These are phyloP conservation scores for Neofusicoccum laricinum DNA, from an alignment of 2,329 filamentous ascomycete genomes.

Conservation along the genomic window DNA sequence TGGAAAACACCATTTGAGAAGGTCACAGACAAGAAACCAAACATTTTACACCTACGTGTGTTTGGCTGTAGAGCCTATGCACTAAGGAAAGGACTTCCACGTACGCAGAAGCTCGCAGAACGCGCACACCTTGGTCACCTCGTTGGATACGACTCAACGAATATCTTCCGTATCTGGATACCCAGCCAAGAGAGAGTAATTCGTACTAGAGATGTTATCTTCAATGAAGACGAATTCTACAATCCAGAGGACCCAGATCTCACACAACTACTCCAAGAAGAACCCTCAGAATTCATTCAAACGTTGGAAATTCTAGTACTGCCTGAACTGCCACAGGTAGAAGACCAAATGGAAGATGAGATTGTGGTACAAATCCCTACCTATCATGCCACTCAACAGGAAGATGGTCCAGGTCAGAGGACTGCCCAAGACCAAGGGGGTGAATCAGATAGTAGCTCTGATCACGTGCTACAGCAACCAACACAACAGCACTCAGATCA, in stretches of 20 bases:
- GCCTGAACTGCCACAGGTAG: no score
- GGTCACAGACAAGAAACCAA: background rate
- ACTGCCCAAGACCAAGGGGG: no score
- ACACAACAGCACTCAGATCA: no score
- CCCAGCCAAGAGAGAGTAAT: background rate
- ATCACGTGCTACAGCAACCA: no score
- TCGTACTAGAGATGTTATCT: background rate
- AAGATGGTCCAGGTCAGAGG: no score
- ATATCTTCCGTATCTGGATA: constrained; percentile 1
- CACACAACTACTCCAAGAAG: background rate
- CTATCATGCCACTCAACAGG: no score
- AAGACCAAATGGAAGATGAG: no score
- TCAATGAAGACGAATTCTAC: constrained; percentile 6
- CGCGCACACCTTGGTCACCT: background rate
- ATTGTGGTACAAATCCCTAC: no score
- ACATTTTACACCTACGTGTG: background rate
- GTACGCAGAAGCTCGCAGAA: background rate
- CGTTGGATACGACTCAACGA: background rate
- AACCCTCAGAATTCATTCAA: background rate
- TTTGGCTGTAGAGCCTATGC: background rate
- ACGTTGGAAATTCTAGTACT: background rate
- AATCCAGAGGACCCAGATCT: background rate
- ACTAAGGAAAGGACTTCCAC: background rate
- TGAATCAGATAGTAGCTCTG: no score
- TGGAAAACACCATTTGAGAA: constrained; percentile 1